Evolutionary conservation across 768 basidiomycete species (phyloP), one percentile per base, ranked within the genome.

Genomic region (Neoboletus brunneissimus): DNA sequence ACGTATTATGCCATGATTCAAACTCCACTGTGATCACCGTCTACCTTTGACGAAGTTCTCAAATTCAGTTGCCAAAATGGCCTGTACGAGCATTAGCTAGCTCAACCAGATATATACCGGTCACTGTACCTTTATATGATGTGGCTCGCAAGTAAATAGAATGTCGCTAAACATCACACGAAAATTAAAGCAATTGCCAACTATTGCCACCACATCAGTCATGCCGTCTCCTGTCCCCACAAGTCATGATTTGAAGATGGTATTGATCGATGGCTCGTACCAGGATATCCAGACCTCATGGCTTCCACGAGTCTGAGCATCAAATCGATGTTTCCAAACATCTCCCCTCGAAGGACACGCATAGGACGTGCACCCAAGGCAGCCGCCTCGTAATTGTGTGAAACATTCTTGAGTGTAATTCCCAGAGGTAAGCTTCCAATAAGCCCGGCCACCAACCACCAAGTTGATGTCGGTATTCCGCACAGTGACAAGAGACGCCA

Each of bases 21-120:
- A 40, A n/a, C 15, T 15, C 5, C 11, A 35, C 0, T 16, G 27
- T 35, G 18, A 31, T 7, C 7, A 18, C 45, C 50, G 15, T 22
- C 6, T 55, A 80, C 84, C 84, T 75, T 86, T 86, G 40, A 78
- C 77, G 55, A 80, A 86, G 61, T 81, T 85, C 11, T 75, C 71
- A 55, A 86, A 86, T 55, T 85, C 79, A 0, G 81, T 82, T 0
- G 83, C 75, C 3, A 86, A 68, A 18, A 85, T 81, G 4, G 75
- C 63, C 66, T 72, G 43, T 27, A 37, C 13, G 12, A 42, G 37
- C 2, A 15, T 62, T 27, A 55, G 54, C 16, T 2, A 44, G 46
- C 7, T 7, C 4, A 20, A 18, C 7, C 0, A 13, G 40, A 20
- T 5, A 9, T 4, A 23, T 16, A 16, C 34, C 12, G 10, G 10